Evolutionary conservation across 2,329 filamentous ascomycete genomes (phyloP).

Genomic region (Colletotrichum noveboracense): DNA sequence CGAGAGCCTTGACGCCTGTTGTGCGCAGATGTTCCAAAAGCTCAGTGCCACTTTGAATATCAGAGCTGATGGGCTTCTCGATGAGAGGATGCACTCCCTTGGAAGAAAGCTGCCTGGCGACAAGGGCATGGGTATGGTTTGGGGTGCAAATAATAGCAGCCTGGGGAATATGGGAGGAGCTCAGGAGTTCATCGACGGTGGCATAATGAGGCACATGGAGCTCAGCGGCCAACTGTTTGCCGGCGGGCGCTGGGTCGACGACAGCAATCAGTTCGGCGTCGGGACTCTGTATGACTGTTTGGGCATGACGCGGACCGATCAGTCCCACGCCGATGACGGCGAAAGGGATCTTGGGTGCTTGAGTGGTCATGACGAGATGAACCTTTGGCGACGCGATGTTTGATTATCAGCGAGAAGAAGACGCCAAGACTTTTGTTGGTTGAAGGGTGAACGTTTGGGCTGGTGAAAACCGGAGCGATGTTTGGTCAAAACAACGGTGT

Average conservation of each 20-base stretch:
- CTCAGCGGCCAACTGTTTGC: conserved; percentile 24
- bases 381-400: not conserved
- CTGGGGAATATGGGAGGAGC: conserved; percentile 43
- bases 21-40: conserved; percentile 31
- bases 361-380: not conserved
- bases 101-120: conserved; percentile 52
- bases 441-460: not conserved
- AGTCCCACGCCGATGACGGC: conserved; percentile 35
- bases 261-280: conserved; percentile 30
- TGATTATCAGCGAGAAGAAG: not conserved
- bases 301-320: conserved; percentile 36
- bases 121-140: conserved; percentile 60
- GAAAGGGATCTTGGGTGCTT: conserved; percentile 13
- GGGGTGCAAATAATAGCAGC: conserved; percentile 65
- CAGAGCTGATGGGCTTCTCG: conserved; percentile 60
- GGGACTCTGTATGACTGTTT: conserved; percentile 26
- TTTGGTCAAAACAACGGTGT: not conserved
- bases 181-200: conserved; percentile 47
- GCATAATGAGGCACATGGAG: conserved; percentile 26
- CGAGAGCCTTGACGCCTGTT: conserved; percentile 48
- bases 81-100: conserved; percentile 58
- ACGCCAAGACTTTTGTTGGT: not conserved
- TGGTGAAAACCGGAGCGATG: not conserved
- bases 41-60: conserved; percentile 38
- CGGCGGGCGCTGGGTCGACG: conserved; percentile 31